A percentile compares a stretch with the other conserved stretches of the same genome.
phyloP scores from a whole-genome alignment of 495 filamentous ascomycete genomes.

The Tuber microsphaerosporum region DNA sequence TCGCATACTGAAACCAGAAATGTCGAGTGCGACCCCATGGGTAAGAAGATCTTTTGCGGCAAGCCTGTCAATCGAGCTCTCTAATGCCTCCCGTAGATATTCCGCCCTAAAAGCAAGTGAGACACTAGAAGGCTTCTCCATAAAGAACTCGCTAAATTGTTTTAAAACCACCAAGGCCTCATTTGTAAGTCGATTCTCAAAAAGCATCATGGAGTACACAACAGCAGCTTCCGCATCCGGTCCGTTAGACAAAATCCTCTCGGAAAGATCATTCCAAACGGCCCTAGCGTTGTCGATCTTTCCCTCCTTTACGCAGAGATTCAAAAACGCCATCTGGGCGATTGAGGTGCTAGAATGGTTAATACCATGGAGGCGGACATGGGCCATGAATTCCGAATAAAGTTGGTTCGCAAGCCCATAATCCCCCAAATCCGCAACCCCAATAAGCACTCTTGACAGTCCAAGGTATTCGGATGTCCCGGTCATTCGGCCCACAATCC shows the following conservation, averaged over 20 bases:
- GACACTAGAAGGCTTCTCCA: slow-evolving; percentile 63
- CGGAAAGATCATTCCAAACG: slow-evolving; percentile 45
- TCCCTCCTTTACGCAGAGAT: slow-evolving; percentile 71
- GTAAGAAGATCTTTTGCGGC: slow-evolving; percentile 53
- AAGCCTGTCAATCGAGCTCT: slow-evolving; percentile 53
- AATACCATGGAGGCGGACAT: slow-evolving; percentile 54
- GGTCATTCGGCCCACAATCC: slow-evolving; percentile 27
- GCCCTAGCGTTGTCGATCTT: slow-evolving; percentile 63
- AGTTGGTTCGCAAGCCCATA: slow-evolving; percentile 52
- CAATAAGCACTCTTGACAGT: slow-evolving; percentile 40
- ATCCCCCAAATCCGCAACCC: slow-evolving; percentile 74
- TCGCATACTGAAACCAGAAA: slow-evolving; percentile 36
- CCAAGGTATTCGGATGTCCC: slow-evolving; percentile 18
- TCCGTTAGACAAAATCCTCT: slow-evolving; percentile 65
- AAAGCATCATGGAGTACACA: slow-evolving; percentile 73
- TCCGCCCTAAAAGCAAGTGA: slow-evolving; percentile 51
- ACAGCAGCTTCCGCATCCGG: slow-evolving; percentile 53
- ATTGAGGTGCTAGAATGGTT: slow-evolving; percentile 50
- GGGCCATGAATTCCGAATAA: slow-evolving; percentile 46
- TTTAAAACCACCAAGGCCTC: slow-evolving; percentile 75
- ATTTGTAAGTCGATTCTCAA: slow-evolving; percentile 66
- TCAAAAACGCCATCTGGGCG: slow-evolving; percentile 75
- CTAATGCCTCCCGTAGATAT: slow-evolving; percentile 31
- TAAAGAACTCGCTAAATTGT: slow-evolving; percentile 71
- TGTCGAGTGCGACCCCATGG: slow-evolving; percentile 37